phyloP scores from a whole-genome alignment of 1,139 yeast species.

The Diutina neorugosa region DNA sequence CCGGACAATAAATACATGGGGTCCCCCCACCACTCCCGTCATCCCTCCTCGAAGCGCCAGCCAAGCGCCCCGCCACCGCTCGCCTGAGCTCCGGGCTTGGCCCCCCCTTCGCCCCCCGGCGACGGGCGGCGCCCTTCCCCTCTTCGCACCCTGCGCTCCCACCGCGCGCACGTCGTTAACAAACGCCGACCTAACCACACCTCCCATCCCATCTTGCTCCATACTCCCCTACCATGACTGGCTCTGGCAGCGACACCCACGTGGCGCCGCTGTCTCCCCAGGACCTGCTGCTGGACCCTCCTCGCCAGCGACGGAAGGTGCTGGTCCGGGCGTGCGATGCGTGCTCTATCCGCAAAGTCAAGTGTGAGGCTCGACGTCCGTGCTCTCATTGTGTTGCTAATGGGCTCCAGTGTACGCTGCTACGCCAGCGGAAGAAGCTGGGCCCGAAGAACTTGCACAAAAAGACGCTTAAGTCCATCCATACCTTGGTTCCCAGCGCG shows the following conservation, averaged over 20 bases:
- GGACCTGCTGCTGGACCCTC: not conserved
- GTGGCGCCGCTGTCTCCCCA: not conserved
- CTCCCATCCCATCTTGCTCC: too few relatives aligned
- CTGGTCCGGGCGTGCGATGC: conserved; percentile 27
- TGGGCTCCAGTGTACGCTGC: conserved; percentile 24
- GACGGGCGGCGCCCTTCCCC: not conserved
- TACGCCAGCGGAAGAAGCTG: conserved; percentile 26
- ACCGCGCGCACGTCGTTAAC: not conserved
- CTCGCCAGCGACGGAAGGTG: not conserved
- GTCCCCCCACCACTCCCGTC: too few relatives aligned
- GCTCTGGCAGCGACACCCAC: not conserved
- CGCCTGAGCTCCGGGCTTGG: too few relatives aligned
- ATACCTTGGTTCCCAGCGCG: not conserved
- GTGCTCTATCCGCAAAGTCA: conserved; percentile 31
- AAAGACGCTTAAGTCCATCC: conserved; percentile 25
- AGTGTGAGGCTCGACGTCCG: conserved; percentile 28
- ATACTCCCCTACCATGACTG: too few relatives aligned
- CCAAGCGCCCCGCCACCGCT: too few relatives aligned
- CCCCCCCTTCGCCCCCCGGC: not conserved
- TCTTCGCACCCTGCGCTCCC: not conserved
- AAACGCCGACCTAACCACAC: not conserved
- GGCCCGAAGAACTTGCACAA: conserved; percentile 31
- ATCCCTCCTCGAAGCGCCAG: too few relatives aligned
- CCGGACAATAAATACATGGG: too few relatives aligned
- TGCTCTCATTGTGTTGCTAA: conserved; percentile 28